Evolutionary conservation across 2,329 filamentous ascomycete species (phyloP).

Genomic region (Geosmithia putterillii): DNA sequence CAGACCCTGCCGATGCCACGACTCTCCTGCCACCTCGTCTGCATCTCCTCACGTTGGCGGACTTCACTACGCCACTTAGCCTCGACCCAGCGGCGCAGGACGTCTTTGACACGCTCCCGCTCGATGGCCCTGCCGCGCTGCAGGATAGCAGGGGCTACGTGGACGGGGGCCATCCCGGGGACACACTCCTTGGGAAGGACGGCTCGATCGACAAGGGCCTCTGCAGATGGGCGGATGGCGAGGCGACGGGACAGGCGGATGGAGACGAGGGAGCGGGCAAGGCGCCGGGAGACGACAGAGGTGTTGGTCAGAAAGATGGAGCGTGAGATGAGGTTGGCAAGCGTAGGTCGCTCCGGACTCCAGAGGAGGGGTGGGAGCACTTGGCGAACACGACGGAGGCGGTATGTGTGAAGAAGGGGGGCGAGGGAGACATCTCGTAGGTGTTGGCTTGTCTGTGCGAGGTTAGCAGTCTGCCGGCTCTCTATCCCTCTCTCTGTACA

Average conservation of each 20-base stretch:
- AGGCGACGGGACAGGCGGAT: slow-evolving; percentile 54
- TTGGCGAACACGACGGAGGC: slow-evolving; percentile 43
- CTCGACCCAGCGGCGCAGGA: slow-evolving; percentile 51
- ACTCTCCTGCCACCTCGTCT: slow-evolving; percentile 34
- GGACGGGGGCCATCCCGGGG: slow-evolving; percentile 24
- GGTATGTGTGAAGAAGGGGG: slow-evolving; percentile 52
- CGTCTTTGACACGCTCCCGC: slow-evolving; percentile 55
- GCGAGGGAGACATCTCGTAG: slow-evolving; percentile 50
- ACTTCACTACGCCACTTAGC: slow-evolving; percentile 42
- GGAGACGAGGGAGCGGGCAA: slow-evolving; percentile 50
- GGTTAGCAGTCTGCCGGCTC: no score
- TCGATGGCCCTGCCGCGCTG: slow-evolving; percentile 51
- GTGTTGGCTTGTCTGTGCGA: slow-evolving; percentile 42
- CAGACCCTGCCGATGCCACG: slow-evolving; percentile 45
- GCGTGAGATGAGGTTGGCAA: slow-evolving; percentile 48
- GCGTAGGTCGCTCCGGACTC: slow-evolving; percentile 43
- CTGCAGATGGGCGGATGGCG: slow-evolving; percentile 44
- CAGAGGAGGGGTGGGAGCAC: slow-evolving; percentile 43
- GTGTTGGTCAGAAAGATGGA: slow-evolving; percentile 57
- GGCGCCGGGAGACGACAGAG: slow-evolving; percentile 48
- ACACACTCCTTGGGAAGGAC: slow-evolving; percentile 56
- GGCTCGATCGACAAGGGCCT: slow-evolving; percentile 47
- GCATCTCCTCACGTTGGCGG: slow-evolving; percentile 31
- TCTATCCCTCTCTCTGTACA: no score
- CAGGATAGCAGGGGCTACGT: slow-evolving; percentile 48